Evolutionary conservation across 1,139 yeast genomes (phyloP).

Genomic region (Arxiozyma slooffiae): DNA sequence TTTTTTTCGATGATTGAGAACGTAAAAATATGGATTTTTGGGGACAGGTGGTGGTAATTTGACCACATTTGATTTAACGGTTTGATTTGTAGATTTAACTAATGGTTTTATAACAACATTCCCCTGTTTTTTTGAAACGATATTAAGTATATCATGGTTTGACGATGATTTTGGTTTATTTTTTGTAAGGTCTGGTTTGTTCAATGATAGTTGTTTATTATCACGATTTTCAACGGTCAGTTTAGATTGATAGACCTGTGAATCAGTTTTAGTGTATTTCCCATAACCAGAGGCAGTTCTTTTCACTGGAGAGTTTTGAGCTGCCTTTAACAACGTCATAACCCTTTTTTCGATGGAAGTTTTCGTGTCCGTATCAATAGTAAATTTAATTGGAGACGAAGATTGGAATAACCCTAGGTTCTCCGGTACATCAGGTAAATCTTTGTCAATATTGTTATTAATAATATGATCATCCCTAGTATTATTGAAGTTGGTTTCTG

Average conservation of each 20-base stretch:
- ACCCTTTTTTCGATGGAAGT: slow-evolving; percentile 47
- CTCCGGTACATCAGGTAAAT: background rate
- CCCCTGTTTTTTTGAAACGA: slow-evolving; percentile 4
- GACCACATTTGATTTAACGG: background rate
- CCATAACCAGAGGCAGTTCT: slow-evolving; percentile 55
- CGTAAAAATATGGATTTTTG: slow-evolving; percentile 9
- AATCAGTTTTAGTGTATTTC: slow-evolving; percentile 37
- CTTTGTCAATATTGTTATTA: background rate
- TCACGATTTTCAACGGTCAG: background rate
- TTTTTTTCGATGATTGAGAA: slow-evolving; percentile 10
- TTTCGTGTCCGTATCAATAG: slow-evolving; percentile 13
- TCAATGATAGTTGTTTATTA: background rate
- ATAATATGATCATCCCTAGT: no score
- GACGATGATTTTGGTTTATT: background rate
- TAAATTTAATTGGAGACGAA: slow-evolving; percentile 6
- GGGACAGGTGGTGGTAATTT: slow-evolving; percentile 10
- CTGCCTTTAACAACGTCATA: slow-evolving; percentile 39
- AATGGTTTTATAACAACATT: slow-evolving; percentile 12
- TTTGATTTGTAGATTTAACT: background rate
- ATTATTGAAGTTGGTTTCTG: background rate
- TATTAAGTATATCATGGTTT: background rate
- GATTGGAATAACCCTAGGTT: slow-evolving; percentile 2
- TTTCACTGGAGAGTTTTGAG: slow-evolving; percentile 32
- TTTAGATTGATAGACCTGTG: slow-evolving; percentile 1
- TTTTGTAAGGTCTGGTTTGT: background rate